These are phyloP conservation scores for Cystobasidium ongulense DNA, from an alignment of 768 basidiomycete genomes.

Conservation along the genomic window DNA sequence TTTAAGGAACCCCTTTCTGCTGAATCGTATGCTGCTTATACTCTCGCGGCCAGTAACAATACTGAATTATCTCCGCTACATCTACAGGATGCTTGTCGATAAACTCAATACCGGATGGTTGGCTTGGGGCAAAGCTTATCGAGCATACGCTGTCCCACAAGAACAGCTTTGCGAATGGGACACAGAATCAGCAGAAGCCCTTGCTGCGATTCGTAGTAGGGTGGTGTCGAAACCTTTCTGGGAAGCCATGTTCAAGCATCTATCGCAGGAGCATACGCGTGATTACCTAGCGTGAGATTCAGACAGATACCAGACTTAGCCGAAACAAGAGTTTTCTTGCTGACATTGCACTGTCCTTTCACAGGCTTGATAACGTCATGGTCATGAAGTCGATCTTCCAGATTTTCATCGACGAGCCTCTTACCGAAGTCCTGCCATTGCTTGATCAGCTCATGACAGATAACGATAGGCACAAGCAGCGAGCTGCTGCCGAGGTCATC, in stretches of 20 bases:
- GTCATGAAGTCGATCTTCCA: slow-evolving; percentile 55
- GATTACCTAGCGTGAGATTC: slow-evolving; percentile 27
- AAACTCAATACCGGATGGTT: slow-evolving; percentile 46
- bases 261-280: slow-evolving; percentile 38
- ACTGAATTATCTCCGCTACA: neutral
- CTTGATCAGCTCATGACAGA: slow-evolving; percentile 58
- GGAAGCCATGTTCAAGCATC: slow-evolving; percentile 39
- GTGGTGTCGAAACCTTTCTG: slow-evolving; percentile 33
- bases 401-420: slow-evolving; percentile 59
- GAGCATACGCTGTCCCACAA: slow-evolving; percentile 36
- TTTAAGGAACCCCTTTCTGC: slow-evolving; percentile 53
- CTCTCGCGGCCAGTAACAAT: neutral
- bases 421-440: slow-evolving; percentile 56
- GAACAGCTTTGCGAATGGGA: slow-evolving; percentile 36
- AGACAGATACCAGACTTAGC: neutral
- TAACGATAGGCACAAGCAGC: slow-evolving; percentile 74
- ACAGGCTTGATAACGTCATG: slow-evolving; percentile 38
- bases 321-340: neutral
- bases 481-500: slow-evolving; percentile 75
- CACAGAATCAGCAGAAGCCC: slow-evolving; percentile 11
- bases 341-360: neutral
- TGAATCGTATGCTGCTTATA: slow-evolving; percentile 31
- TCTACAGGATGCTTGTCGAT: slow-evolving; percentile 44
- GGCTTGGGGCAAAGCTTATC: slow-evolving; percentile 46
- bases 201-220: slow-evolving; percentile 26